phyloP scores from a whole-genome alignment of 1,284 basidiomycete genomes.

The Ceratobasidium sp. region DNA sequence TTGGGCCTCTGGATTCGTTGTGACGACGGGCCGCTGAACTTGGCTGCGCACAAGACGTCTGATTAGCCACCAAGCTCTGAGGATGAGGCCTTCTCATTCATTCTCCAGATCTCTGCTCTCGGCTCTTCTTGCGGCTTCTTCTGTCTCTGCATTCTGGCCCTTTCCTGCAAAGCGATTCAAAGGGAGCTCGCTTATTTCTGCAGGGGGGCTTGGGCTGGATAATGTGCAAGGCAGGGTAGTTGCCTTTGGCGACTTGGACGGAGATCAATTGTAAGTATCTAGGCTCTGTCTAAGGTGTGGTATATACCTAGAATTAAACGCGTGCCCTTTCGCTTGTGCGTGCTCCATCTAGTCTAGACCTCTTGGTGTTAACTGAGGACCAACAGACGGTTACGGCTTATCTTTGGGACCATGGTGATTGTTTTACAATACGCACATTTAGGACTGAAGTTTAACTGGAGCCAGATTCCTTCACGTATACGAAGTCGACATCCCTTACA shows the following conservation, averaged over 20 bases:
- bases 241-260: constrained; percentile 95
- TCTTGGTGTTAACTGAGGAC: constrained; percentile 78
- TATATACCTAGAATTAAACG: not conserved
- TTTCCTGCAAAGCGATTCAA: constrained; percentile 86
- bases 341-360: constrained; percentile 70
- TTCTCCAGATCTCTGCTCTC: constrained; percentile 24
- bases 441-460: constrained; percentile 50
- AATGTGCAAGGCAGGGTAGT: constrained; percentile 73
- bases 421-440: not conserved
- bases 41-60: too few relatives aligned
- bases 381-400: constrained; percentile 79
- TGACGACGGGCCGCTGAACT: too few relatives aligned
- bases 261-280: constrained; percentile 91
- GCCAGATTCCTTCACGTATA: constrained; percentile 73
- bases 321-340: not conserved
- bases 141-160: constrained; percentile 69
- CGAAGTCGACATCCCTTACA: constrained; percentile 59
- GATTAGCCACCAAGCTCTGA: too few relatives aligned
- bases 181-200: constrained; percentile 83
- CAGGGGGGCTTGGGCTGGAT: constrained; percentile 82
- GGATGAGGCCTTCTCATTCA: too few relatives aligned
- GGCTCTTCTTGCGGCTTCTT: constrained; percentile 18
- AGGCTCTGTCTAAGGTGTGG: too few relatives aligned
- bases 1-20: too few relatives aligned
- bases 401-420: constrained; percentile 85